Conservation (phyloP, 2,329 filamentous ascomycete species). For the Sporothrix brasiliensis region DNA sequence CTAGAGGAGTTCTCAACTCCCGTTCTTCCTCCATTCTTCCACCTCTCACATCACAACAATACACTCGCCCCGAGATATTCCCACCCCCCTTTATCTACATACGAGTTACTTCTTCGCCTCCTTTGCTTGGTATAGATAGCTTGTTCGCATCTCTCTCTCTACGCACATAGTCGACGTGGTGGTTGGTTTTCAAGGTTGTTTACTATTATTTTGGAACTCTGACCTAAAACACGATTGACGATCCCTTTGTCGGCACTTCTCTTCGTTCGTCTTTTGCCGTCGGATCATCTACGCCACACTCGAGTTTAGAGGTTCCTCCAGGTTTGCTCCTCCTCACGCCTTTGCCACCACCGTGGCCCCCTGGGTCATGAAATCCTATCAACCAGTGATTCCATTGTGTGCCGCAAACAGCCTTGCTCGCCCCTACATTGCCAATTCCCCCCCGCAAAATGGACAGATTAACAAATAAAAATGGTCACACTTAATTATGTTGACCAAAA, state of each 20-base stretch:
- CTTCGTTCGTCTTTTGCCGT: not conserved
- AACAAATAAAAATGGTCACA: not conserved
- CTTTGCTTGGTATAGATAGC: not conserved
- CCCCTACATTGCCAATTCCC: not conserved
- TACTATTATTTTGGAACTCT: not conserved
- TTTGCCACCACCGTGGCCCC: not conserved
- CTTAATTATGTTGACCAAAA: not conserved
- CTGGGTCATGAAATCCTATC: not conserved
- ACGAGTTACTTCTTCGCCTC: not conserved
- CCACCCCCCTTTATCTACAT: not conserved
- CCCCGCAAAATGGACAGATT: slow-evolving; percentile 10
- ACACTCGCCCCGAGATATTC: too few species aligned
- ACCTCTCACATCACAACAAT: not conserved
- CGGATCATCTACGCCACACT: not conserved
- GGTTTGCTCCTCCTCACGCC: not conserved
- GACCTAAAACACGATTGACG: not conserved
- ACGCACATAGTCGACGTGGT: not conserved
- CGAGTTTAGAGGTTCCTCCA: not conserved
- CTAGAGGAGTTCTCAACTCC: not conserved
- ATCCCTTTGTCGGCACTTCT: not conserved
- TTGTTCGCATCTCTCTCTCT: not conserved
- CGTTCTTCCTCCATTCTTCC: not conserved
- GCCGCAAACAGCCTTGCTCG: slow-evolving; percentile 20
- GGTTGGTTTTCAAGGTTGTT: not conserved
- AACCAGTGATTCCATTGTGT: not conserved